Evolutionary conservation across 2,329 filamentous ascomycete species (phyloP).

Genomic region (Fusarium sp.): DNA sequence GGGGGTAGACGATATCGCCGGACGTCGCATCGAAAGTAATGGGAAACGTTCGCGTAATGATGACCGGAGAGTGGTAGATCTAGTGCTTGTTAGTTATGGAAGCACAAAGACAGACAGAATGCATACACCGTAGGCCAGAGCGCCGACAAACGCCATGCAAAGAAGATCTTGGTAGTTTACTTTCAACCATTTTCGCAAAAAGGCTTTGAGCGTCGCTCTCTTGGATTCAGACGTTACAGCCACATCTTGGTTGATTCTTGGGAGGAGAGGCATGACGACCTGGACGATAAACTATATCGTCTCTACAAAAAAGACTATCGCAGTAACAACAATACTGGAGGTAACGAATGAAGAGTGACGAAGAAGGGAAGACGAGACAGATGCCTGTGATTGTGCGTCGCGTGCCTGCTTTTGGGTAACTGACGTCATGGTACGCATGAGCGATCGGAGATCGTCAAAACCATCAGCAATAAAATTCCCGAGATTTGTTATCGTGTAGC

Average conservation of each 20-base stretch:
- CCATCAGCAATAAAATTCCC: not conserved
- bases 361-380: not conserved
- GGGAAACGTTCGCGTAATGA: slow-evolving; percentile 70
- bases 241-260: slow-evolving; percentile 24
- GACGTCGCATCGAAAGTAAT: slow-evolving; percentile 65
- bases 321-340: not conserved
- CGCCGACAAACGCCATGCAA: slow-evolving; percentile 66
- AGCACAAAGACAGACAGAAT: rapidly evolving
- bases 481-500: not conserved
- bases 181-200: slow-evolving; percentile 64
- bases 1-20: slow-evolving; percentile 71
- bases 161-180: slow-evolving; percentile 70
- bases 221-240: slow-evolving; percentile 8
- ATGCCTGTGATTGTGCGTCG: slow-evolving; percentile 10
- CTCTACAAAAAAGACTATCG: slow-evolving; percentile 4
- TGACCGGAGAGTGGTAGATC: slow-evolving; percentile 67
- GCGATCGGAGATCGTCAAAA: slow-evolving; percentile 24
- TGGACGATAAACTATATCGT: not conserved
- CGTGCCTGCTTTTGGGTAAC: slow-evolving; percentile 27
- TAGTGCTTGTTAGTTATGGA: slow-evolving; percentile 43
- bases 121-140: slow-evolving; percentile 49
- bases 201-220: slow-evolving; percentile 31
- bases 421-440: slow-evolving; percentile 30
- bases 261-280: slow-evolving; percentile 39
- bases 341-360: not conserved